phyloP scores from a whole-genome alignment of 2,329 filamentous ascomycete species.

The Alternaria triticina region DNA sequence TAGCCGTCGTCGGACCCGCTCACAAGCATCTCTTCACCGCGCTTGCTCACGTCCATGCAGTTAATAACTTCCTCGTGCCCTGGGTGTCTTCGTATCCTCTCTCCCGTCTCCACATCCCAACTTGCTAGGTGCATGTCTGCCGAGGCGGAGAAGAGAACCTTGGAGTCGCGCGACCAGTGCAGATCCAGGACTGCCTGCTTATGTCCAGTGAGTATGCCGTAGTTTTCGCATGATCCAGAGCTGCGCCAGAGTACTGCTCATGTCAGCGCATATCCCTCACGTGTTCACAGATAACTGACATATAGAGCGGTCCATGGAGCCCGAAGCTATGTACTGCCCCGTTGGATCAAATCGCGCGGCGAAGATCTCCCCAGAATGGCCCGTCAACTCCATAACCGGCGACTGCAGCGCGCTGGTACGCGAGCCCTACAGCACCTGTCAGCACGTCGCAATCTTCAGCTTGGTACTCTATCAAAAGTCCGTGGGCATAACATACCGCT shows the following conservation, averaged over 20 bases:
- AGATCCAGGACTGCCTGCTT: slow-evolving; percentile 89
- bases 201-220: slow-evolving; percentile 86
- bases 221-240: slow-evolving; percentile 92
- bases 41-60: slow-evolving; percentile 82
- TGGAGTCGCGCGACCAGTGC: slow-evolving; percentile 95
- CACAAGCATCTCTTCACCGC: slow-evolving; percentile 88
- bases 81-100: slow-evolving; percentile 86
- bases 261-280: slow-evolving; percentile 27
- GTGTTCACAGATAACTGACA: slow-evolving; percentile 59
- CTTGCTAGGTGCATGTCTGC: slow-evolving; percentile 92
- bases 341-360: slow-evolving; percentile 87
- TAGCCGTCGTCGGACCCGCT: slow-evolving; percentile 93
- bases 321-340: slow-evolving; percentile 88
- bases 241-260: slow-evolving; percentile 86
- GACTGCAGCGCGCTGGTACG: slow-evolving; percentile 85
- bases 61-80: slow-evolving; percentile 98
- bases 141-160: slow-evolving; percentile 88
- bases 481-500: slow-evolving; percentile 64
- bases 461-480: slow-evolving; percentile 42
- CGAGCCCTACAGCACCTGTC: slow-evolving; percentile 64
- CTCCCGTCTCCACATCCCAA: slow-evolving; percentile 93
- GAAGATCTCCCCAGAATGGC: slow-evolving; percentile 83
- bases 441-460: slow-evolving; percentile 35
- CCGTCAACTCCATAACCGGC: slow-evolving; percentile 91
- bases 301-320: slow-evolving; percentile 92